Percentiles rank a stretch among this genome's conserved stretches.
phyloP scores from a whole-genome alignment of 208 protist species.

The Leishmania lainsoni region DNA sequence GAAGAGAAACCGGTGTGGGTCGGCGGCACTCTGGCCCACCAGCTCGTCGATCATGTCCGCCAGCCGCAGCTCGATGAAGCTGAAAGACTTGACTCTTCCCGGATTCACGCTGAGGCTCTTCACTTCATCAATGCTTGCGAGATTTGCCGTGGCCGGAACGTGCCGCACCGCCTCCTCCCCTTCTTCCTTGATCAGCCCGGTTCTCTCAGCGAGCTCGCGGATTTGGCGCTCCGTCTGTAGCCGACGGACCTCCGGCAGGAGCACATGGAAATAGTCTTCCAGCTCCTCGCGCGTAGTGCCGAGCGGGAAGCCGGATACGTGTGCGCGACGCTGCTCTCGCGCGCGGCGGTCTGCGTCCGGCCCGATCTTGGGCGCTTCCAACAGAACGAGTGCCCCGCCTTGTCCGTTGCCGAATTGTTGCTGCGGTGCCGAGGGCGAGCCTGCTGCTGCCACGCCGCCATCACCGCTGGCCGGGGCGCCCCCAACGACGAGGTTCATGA shows the following conservation, averaged over 20 bases:
- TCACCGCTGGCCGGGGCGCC: slow-evolving; percentile 7
- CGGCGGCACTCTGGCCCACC: slow-evolving; percentile 46
- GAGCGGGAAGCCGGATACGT: slow-evolving; percentile 77
- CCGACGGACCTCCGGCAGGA: slow-evolving; percentile 81
- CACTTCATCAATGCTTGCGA: slow-evolving; percentile 64
- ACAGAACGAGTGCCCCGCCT: slow-evolving; percentile 36
- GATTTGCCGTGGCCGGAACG: slow-evolving; percentile 64
- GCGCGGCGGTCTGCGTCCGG: slow-evolving; percentile 63
- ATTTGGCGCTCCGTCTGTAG: slow-evolving; percentile 73
- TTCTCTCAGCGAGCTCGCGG: slow-evolving; percentile 37
- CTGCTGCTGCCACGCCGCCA: background rate
- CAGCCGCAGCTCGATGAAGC: slow-evolving; percentile 81
- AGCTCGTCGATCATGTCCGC: slow-evolving; percentile 85
- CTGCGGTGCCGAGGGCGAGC: background rate
- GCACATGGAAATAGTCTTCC: slow-evolving; percentile 60
- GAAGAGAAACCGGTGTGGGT: slow-evolving; percentile 73
- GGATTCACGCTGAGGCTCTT: slow-evolving; percentile 54
- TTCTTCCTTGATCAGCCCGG: slow-evolving; percentile 22
- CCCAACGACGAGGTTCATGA: slow-evolving; percentile 33
- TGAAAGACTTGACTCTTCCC: slow-evolving; percentile 73
- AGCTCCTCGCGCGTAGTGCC: slow-evolving; percentile 66
- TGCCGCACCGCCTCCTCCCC: slow-evolving; percentile 52
- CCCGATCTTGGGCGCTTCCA: slow-evolving; percentile 75
- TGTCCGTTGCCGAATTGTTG: background rate
- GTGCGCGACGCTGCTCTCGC: slow-evolving; percentile 77